Conservation (phyloP, 208 protist genomes). For the Crithidia expoeki region DNA sequence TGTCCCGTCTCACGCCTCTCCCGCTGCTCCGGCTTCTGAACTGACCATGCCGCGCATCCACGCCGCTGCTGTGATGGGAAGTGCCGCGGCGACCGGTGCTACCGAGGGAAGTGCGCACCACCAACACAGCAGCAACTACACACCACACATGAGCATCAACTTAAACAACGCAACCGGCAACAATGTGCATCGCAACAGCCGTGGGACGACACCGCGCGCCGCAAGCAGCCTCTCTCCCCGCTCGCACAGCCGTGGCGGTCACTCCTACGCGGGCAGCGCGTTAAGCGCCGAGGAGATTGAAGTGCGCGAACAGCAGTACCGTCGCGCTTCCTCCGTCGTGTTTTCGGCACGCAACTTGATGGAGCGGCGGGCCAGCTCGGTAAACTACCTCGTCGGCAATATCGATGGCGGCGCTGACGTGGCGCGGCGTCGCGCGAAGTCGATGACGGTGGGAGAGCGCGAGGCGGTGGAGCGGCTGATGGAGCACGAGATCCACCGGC, state of each 20-base stretch:
- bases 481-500: slow-evolving; percentile 56
- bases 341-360: slow-evolving; percentile 37
- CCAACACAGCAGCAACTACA: slow-evolving; percentile 6
- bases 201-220: slow-evolving; percentile 13
- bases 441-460: slow-evolving; percentile 55
- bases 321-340: slow-evolving; percentile 49
- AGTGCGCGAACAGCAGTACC: slow-evolving; percentile 24
- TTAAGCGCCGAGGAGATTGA: slow-evolving; percentile 13
- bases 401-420: slow-evolving; percentile 8
- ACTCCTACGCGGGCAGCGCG: slow-evolving; percentile 11
- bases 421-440: slow-evolving; percentile 10
- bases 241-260: slow-evolving; percentile 23
- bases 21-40: not conserved
- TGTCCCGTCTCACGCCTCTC: slow-evolving; percentile 8
- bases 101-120: not conserved
- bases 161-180: not conserved
- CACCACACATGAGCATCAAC: not conserved
- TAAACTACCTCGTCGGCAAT: slow-evolving; percentile 29
- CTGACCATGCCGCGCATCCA: slow-evolving; percentile 16
- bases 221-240: slow-evolving; percentile 13
- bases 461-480: slow-evolving; percentile 61
- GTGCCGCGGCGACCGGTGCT: not conserved
- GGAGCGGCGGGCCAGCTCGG: slow-evolving; percentile 42
- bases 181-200: slow-evolving; percentile 3
- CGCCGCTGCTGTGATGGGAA: not conserved